Percentiles rank a stretch among this genome's conserved stretches.
Conservation (phyloP, 306 rosid genomes). For the Argentina anserina region DNA sequence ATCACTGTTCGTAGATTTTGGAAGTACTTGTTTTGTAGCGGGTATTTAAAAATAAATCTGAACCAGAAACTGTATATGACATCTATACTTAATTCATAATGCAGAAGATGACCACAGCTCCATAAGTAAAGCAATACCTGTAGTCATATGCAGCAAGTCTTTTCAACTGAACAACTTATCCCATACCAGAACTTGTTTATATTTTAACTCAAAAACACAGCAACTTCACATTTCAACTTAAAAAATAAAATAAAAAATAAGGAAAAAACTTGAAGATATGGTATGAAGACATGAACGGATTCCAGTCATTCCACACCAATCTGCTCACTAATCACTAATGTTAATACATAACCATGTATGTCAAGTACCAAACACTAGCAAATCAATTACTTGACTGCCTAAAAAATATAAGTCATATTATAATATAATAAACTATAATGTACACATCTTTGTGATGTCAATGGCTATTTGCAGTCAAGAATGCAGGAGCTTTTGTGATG, state of each 20-base stretch:
- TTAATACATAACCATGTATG: not conserved
- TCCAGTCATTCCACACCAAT: not conserved
- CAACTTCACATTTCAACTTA: not conserved
- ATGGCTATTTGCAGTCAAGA: not conserved
- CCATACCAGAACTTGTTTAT: not conserved
- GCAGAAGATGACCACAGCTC: not conserved
- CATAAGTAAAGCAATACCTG: not conserved
- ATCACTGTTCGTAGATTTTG: not conserved
- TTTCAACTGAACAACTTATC: not conserved
- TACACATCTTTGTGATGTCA: not conserved
- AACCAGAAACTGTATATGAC: not conserved
- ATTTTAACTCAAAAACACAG: not conserved
- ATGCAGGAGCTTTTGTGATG: conserved; percentile 9
- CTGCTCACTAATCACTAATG: not conserved
- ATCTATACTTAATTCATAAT: not conserved
- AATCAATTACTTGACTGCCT: not conserved
- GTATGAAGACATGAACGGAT: not conserved
- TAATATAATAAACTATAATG: not conserved
- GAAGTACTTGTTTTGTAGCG: not conserved
- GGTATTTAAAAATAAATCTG: not conserved
- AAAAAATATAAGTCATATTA: not conserved
- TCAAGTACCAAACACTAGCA: not conserved
- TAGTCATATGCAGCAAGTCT: not conserved
- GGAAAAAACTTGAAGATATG: not conserved
- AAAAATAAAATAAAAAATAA: not conserved